These are phyloP conservation scores for Haplosporangium sp. DNA, from an alignment of 371 early-diverging fungal genomes.

Conservation along the genomic window DNA sequence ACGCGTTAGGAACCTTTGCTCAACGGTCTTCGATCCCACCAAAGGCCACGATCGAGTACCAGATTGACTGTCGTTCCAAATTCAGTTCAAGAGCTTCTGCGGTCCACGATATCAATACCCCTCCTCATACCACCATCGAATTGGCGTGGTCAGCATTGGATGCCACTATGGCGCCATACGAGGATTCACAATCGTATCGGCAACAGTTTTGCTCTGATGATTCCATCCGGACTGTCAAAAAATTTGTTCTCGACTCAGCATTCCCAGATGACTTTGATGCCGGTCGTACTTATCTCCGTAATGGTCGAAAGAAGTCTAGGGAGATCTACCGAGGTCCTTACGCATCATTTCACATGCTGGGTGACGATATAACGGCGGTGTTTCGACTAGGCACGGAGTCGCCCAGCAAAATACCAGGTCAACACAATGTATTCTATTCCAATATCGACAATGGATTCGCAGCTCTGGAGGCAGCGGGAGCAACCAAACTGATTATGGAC, in stretches of 20 bases:
- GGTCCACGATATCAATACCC: not conserved
- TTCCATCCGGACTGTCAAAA: slow-evolving; percentile 34
- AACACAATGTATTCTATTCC: slow-evolving; percentile 24
- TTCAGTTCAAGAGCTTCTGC: not conserved
- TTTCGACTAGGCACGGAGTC: slow-evolving; percentile 50
- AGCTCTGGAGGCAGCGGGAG: slow-evolving; percentile 31
- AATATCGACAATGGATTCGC: slow-evolving; percentile 49
- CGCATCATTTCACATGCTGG: slow-evolving; percentile 46
- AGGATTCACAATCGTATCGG: slow-evolving; percentile 17
- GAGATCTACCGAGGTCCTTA: slow-evolving; percentile 43
- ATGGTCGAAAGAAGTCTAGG: slow-evolving; percentile 15
- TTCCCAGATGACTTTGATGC: slow-evolving; percentile 34
- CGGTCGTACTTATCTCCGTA: not conserved
- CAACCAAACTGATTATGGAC: slow-evolving; percentile 41
- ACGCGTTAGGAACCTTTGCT: slow-evolving; percentile 42
- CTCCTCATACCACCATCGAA: slow-evolving; percentile 11
- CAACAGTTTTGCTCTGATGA: slow-evolving; percentile 35
- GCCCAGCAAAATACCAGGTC: slow-evolving; percentile 12
- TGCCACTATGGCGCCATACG: slow-evolving; percentile 31
- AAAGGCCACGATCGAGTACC: slow-evolving; percentile 39
- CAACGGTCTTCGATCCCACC: slow-evolving; percentile 33
- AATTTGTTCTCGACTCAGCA: slow-evolving; percentile 47
- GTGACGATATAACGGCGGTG: slow-evolving; percentile 40
- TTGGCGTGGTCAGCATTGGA: slow-evolving; percentile 46
- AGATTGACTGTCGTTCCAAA: slow-evolving; percentile 32